Conservation (phyloP, 148 eudicot species). For the Gaultheria prostrata region DNA sequence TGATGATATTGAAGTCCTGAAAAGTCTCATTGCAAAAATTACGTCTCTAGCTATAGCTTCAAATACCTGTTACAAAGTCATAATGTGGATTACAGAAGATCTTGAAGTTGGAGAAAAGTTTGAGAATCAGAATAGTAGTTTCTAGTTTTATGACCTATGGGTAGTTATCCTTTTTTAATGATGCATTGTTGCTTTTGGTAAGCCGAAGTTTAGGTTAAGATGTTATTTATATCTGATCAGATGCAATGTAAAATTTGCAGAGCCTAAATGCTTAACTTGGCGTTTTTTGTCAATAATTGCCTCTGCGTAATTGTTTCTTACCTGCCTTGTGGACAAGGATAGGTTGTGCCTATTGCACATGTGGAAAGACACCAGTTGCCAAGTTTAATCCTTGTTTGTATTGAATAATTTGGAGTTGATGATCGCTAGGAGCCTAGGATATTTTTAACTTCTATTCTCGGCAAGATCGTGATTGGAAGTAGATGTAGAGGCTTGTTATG, state of each 20-base stretch:
- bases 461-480: conserved; percentile 3
- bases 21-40: too few relatives aligned
- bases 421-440: background rate
- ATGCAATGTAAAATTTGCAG: background rate
- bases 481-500: background rate
- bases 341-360: background rate
- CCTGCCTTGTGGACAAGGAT: background rate
- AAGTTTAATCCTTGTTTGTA: background rate
- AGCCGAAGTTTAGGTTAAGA: background rate
- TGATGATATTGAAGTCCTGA: too few relatives aligned
- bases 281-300: background rate
- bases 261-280: background rate
- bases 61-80: too few relatives aligned
- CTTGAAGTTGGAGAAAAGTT: too few relatives aligned
- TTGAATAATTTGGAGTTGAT: background rate
- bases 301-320: background rate
- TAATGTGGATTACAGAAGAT: too few relatives aligned
- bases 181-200: background rate
- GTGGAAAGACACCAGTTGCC: background rate
- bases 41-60: too few relatives aligned
- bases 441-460: background rate
- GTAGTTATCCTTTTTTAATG: too few relatives aligned
- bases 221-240: background rate
- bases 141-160: too few relatives aligned
- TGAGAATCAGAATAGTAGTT: too few relatives aligned